These are phyloP conservation scores for Dillenia suffruticosa DNA, from an alignment of 164 flowering plant genomes.

Conservation along the genomic window DNA sequence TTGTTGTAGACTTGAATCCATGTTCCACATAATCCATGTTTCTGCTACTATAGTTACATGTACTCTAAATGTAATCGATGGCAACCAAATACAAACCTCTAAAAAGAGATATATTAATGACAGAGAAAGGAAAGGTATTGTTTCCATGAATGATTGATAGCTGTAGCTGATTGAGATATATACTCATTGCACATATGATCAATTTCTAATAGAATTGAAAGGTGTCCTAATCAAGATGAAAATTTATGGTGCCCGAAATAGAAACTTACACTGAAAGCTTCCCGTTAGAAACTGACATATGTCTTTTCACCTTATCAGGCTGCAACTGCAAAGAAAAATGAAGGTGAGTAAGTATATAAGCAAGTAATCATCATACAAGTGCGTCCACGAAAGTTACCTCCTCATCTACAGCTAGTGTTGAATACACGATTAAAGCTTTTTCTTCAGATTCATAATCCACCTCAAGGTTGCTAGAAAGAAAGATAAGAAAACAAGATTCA, in stretches of 20 bases:
- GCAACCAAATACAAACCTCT: no score
- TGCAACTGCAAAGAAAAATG: slow-evolving; percentile 56
- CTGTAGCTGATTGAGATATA: no score
- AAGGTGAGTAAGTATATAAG: slow-evolving; percentile 7
- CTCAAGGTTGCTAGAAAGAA: slow-evolving; percentile 65
- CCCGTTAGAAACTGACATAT: slow-evolving; percentile 53
- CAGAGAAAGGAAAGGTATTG: no score
- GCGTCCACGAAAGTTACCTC: slow-evolving; percentile 40
- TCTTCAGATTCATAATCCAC: slow-evolving; percentile 65
- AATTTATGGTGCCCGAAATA: not conserved
- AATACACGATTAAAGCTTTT: slow-evolving; percentile 49
- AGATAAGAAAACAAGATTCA: not conserved
- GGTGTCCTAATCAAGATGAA: no score
- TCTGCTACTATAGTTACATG: no score
- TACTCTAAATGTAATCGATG: no score
- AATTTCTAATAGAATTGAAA: no score
- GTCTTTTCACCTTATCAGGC: slow-evolving; percentile 79
- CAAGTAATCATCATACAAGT: not conserved
- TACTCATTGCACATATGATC: no score
- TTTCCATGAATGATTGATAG: no score
- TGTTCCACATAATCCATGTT: no score
- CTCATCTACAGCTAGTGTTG: slow-evolving; percentile 82
- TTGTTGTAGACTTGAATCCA: no score
- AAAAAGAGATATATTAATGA: no score
- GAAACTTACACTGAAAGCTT: slow-evolving; percentile 71